These are phyloP conservation scores for Dictyostelium purpureum DNA, from an alignment of 78 protist species.

Conservation along the genomic window DNA sequence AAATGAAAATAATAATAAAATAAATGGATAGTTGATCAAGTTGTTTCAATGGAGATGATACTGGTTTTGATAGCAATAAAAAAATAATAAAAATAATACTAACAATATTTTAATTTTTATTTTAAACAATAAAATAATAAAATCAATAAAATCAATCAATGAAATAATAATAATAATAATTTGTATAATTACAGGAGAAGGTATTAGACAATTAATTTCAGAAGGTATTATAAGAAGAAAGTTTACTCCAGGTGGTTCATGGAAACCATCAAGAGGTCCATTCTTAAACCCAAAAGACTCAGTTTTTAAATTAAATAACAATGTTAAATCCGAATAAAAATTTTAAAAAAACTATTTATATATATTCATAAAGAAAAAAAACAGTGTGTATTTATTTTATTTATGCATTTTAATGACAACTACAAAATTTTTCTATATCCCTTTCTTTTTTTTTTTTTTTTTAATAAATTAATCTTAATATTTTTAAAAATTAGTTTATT, in stretches of 20 bases:
- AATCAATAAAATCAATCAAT: no score
- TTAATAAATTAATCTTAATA: not conserved
- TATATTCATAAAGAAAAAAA: not conserved
- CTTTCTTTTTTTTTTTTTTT: not conserved
- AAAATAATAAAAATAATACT: no score
- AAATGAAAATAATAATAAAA: no score
- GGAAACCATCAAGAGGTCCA: slow-evolving; percentile 55
- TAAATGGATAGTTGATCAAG: no score
- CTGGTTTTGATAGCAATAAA: no score
- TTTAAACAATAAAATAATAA: no score
- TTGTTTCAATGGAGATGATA: not conserved
- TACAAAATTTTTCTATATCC: not conserved
- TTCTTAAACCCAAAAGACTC: slow-evolving; percentile 38
- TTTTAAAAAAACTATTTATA: not conserved
- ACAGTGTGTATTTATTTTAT: not conserved
- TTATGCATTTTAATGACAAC: not conserved
- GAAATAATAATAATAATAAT: not conserved
- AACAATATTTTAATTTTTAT: no score
- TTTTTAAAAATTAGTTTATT: not conserved
- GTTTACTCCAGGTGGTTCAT: slow-evolving; percentile 46
- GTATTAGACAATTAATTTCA: slow-evolving; percentile 53
- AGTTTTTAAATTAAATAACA: slow-evolving; percentile 16
- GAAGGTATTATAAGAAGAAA: slow-evolving; percentile 58
- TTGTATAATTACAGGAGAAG: slow-evolving; percentile 19
- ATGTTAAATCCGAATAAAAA: not conserved